These are phyloP conservation scores for Colletotrichum phormii DNA, from an alignment of 2,329 filamentous ascomycete genomes.

Conservation along the genomic window DNA sequence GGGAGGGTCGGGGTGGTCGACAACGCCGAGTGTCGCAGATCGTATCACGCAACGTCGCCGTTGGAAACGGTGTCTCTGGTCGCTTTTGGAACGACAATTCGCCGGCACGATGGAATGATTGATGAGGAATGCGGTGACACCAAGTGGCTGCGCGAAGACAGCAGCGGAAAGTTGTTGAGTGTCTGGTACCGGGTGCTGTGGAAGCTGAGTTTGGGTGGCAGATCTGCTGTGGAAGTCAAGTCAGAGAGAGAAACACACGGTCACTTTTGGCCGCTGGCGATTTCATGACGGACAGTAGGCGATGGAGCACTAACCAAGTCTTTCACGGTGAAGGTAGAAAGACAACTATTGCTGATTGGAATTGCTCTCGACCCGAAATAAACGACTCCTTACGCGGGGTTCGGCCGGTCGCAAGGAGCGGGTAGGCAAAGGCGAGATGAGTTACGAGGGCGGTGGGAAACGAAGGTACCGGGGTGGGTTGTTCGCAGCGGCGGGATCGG, in stretches of 20 bases:
- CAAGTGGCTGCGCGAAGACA: neutral
- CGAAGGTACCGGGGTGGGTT: slow-evolving; percentile 13
- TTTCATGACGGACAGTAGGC: neutral
- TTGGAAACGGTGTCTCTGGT: neutral
- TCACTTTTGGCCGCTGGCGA: neutral
- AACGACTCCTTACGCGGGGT: neutral
- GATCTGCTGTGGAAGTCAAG: slow-evolving; percentile 4
- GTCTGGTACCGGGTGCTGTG: slow-evolving; percentile 1
- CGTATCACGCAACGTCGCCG: slow-evolving; percentile 16
- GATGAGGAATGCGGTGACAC: neutral
- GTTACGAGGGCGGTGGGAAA: slow-evolving; percentile 15
- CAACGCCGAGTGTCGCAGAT: slow-evolving; percentile 25
- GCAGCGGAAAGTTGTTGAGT: neutral
- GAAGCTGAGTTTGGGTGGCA: slow-evolving; percentile 1
- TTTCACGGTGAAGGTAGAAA: no score
- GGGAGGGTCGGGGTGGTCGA: slow-evolving; percentile 6
- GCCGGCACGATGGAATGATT: neutral
- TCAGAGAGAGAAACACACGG: neutral
- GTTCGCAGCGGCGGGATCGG: slow-evolving; percentile 4
- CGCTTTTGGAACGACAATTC: neutral
- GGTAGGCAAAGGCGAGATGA: neutral
- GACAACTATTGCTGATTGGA: neutral
- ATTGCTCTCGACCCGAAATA: neutral
- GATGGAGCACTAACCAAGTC: neutral
- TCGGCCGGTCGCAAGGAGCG: slow-evolving; percentile 7